Base-by-base conservation (phyloP, 164 flowering plant genomes). In the Chloranthus sessilifolius region DNA sequence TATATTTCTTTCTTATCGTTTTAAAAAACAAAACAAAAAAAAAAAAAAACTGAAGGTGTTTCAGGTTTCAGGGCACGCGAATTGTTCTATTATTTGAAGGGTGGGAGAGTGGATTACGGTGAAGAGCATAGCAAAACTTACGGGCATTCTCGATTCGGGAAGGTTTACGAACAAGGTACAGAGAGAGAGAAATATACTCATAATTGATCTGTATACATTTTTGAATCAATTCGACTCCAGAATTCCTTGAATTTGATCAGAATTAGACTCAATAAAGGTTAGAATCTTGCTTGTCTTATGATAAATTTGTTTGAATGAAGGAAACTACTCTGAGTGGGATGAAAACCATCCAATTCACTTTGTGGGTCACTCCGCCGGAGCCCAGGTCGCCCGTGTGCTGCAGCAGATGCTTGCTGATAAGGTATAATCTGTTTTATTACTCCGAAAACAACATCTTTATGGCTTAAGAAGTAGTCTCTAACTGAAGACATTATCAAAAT, bases 331-430 rank as follows among this genome's bases (percentile, higher is more conserved):
- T 16, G 86, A 83, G 54, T 94, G 99, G 99, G 94, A 94, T 61
- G 97, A 89, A 48, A 83, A 89, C 56, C 92, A 85, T 37, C 99
- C 99, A 3, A 76, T 94, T 61, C 99, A 94, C 55, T 87, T 87
- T 64, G 94, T 94, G 19, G 99, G 97, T 40, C 99, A 94, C 70
- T 94, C 99, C 0, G 97, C 99, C 1, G 99, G 99, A 48, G 97
- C 96, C 2, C 99, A 87, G 68, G 99, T 94, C 29, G 82, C 76
- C 52, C 77, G 99, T 0, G 74, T 87, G 29, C 64, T 94, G 80
- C 99, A 94, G 78, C 99, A 94, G 76, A 89, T 94, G 99, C 90
- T 94, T 5, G 92, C 90, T 11, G 96, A 85, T 59, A 94, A 94
- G 88, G 97, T 85, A 38, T n/a, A 59, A 35, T 26, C 3, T 16